Evolutionary conservation across 179 eudicot genomes (phyloP).

Genomic region (Actinidia arguta): DNA sequence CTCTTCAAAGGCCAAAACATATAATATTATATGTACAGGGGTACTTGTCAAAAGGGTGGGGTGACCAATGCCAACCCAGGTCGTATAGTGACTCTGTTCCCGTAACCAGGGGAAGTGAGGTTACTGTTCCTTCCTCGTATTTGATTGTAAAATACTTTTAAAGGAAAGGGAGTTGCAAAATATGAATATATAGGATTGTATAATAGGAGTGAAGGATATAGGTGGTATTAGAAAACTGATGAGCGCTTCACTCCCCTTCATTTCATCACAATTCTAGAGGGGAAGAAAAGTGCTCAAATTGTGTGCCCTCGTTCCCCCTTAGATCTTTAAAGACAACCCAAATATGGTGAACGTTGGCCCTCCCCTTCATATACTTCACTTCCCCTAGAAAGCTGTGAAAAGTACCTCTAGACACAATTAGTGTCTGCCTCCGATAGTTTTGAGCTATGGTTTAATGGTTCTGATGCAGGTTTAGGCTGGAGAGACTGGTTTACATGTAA

Average conservation of each 20-base stretch:
- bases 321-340: neutral
- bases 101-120: too few relatives aligned
- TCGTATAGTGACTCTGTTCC: too few relatives aligned
- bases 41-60: too few relatives aligned
- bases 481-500: neutral
- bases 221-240: neutral
- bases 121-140: neutral
- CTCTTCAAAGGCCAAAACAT: too few relatives aligned
- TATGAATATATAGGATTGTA: neutral
- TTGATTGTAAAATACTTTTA: neutral
- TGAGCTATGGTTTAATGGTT: neutral
- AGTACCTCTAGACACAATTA: neutral
- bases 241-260: neutral
- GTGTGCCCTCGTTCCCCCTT: neutral
- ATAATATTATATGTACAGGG: too few relatives aligned
- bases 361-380: neutral
- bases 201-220: neutral
- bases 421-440: neutral
- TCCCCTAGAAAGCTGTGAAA: neutral
- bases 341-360: neutral
- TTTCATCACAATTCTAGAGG: too few relatives aligned
- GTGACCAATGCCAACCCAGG: too few relatives aligned
- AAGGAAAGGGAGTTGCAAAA: neutral
- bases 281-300: neutral
- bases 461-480: neutral